A percentile compares a stretch with the other conserved stretches of the same genome.
These are phyloP conservation scores for Kwoniella bestiolae DNA, from an alignment of 768 basidiomycete genomes.

Conservation along the genomic window DNA sequence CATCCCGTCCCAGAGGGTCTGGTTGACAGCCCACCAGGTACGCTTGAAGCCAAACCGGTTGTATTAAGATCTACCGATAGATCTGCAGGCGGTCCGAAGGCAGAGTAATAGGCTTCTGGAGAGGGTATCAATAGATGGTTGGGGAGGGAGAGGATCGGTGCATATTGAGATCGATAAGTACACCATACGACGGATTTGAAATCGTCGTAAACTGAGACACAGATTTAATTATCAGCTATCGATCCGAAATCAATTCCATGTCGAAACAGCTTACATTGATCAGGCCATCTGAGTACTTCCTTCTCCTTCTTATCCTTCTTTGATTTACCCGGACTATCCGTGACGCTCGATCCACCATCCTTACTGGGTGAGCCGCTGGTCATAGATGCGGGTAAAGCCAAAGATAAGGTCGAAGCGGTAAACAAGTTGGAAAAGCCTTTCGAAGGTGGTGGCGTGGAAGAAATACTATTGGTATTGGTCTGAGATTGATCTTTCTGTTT, in stretches of 20 bases:
- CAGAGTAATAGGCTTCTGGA: constrained; percentile 45
- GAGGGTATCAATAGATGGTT: constrained; percentile 44
- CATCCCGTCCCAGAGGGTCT: constrained; percentile 39
- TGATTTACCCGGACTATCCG: constrained; percentile 44
- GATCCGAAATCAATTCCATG: background rate
- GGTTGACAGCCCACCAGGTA: constrained; percentile 9
- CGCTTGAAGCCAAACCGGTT: background rate
- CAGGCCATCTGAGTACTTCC: constrained; percentile 61
- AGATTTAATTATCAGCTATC: background rate
- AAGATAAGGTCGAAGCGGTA: constrained; percentile 41
- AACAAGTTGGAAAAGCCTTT: constrained; percentile 46
- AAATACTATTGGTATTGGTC: constrained; percentile 1
- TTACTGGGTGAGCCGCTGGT: constrained; percentile 33
- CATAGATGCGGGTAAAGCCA: constrained; percentile 30
- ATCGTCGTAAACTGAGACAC: constrained; percentile 74
- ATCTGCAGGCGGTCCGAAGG: constrained; percentile 37
- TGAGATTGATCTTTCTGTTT: constrained; percentile 25
- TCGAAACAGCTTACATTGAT: constrained; percentile 45
- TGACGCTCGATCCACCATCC: constrained; percentile 2
- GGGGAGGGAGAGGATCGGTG: constrained; percentile 65
- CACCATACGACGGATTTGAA: constrained; percentile 88
- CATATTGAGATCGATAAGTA: constrained; percentile 86
- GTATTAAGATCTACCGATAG: constrained; percentile 4
- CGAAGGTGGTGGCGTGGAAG: constrained; percentile 32
- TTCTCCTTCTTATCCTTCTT: constrained; percentile 49